These are phyloP conservation scores for Ceratocystis diversiconidia DNA, from an alignment of 2,329 filamentous ascomycete genomes.

Conservation along the genomic window DNA sequence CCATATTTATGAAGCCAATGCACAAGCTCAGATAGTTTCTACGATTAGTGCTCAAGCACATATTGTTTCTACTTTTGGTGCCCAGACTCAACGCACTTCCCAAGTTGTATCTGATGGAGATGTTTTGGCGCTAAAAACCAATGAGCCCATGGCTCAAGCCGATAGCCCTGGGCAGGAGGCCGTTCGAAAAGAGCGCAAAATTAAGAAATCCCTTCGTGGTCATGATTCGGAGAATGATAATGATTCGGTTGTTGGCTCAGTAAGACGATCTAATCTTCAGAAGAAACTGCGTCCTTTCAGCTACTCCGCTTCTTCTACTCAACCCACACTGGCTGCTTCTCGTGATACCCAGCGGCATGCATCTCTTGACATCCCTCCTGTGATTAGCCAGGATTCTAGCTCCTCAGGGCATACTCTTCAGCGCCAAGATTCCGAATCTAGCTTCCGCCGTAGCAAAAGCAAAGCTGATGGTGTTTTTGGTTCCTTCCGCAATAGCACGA, in stretches of 20 bases:
- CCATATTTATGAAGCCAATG: slow-evolving; percentile 14
- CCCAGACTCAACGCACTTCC: background rate
- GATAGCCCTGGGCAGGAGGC: background rate
- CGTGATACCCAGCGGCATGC: background rate
- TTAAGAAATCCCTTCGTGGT: slow-evolving; percentile 1
- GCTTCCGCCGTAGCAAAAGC: slow-evolving; percentile 11
- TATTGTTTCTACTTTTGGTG: slow-evolving; percentile 3
- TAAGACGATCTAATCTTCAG: slow-evolving; percentile 8
- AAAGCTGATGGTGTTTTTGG: background rate
- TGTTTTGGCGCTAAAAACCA: background rate
- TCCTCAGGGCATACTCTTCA: slow-evolving; percentile 2
- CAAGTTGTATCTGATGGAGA: background rate
- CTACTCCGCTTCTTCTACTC: slow-evolving; percentile 7
- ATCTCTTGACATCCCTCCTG: background rate
- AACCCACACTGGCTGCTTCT: background rate
- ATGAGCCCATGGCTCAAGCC: background rate
- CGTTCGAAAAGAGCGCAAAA: background rate
- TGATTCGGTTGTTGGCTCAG: background rate
- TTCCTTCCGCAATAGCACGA: slow-evolving; percentile 18
- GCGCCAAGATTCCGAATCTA: slow-evolving; percentile 18
- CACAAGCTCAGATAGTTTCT: slow-evolving; percentile 10
- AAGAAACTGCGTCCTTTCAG: slow-evolving; percentile 14
- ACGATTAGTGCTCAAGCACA: slow-evolving; percentile 9
- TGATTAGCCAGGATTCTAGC: background rate
- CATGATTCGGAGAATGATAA: slow-evolving; percentile 6